Percentiles rank a stretch among this genome's conserved stretches.
Conservation (phyloP, 2,329 filamentous ascomycete species). For the Curvularia lunata region DNA sequence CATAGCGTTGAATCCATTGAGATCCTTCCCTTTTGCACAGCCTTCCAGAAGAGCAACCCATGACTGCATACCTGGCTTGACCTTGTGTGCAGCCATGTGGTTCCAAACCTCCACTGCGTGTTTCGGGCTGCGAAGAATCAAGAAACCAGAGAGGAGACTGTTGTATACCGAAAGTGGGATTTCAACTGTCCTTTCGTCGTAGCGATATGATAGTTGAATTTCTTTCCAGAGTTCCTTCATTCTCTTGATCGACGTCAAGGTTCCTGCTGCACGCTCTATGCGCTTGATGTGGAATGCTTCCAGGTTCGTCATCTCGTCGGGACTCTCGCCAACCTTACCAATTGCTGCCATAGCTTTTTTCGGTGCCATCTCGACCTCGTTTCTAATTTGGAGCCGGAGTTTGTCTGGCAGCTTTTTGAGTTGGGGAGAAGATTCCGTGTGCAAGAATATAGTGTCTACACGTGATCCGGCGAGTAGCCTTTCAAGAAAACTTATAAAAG, state of each 20-base stretch:
- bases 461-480: constrained; percentile 31
- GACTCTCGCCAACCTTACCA: constrained; percentile 12
- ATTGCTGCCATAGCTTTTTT: constrained; percentile 26
- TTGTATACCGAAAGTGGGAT: constrained; percentile 50
- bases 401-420: constrained; percentile 27
- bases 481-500: constrained; percentile 38
- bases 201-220: constrained; percentile 26
- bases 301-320: constrained; percentile 23
- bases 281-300: constrained; percentile 34
- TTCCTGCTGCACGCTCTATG: constrained; percentile 35
- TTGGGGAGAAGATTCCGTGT: constrained; percentile 10
- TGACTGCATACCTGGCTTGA: constrained; percentile 67
- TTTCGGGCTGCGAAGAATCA: constrained; percentile 52
- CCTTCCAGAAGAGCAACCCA: constrained; percentile 78
- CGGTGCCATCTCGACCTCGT: constrained; percentile 34
- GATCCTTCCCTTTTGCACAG: constrained; percentile 66
- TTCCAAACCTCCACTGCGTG: constrained; percentile 64
- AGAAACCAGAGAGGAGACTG: constrained; percentile 56
- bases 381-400: constrained; percentile 21
- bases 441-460: constrained; percentile 21
- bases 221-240: constrained; percentile 39
- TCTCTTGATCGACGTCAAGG: constrained; percentile 14
- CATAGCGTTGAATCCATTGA: constrained; percentile 66
- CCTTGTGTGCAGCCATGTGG: constrained; percentile 59
- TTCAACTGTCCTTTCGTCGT: constrained; percentile 9